Conservation (phyloP, 345 rosid species). For the Noccaea caerulescens region DNA sequence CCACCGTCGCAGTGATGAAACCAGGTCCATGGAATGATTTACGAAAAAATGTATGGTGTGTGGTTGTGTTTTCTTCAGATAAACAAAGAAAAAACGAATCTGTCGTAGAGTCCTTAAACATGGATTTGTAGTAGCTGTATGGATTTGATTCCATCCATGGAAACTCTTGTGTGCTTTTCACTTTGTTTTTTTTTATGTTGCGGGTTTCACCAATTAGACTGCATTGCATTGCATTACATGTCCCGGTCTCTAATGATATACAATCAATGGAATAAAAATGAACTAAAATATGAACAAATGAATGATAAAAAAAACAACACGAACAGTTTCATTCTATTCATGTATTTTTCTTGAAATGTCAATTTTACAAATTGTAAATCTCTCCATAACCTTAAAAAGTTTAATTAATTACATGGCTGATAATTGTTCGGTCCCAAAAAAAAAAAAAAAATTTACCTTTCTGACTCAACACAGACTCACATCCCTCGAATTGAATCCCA, state of each 20-base stretch:
- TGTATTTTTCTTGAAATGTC: too few species aligned
- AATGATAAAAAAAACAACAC: too few species aligned
- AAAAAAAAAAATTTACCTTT: background rate
- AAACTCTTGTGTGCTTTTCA: conserved; percentile 25
- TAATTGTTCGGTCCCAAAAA: background rate
- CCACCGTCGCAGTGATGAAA: conserved; percentile 46
- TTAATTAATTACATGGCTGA: background rate
- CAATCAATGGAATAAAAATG: background rate
- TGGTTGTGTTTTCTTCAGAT: conserved; percentile 9
- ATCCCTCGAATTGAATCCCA: conserved; percentile 29
- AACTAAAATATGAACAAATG: too few species aligned
- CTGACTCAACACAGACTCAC: conserved; percentile 21
- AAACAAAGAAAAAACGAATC: background rate
- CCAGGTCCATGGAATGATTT: conserved; percentile 29
- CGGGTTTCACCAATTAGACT: conserved; percentile 5
- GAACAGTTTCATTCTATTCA: too few species aligned
- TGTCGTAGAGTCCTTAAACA: conserved; percentile 22
- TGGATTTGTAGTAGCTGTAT: conserved; percentile 29
- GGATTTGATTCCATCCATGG: conserved; percentile 20
- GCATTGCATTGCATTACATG: conserved; percentile 14
- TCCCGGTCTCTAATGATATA: background rate
- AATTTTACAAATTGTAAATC: background rate
- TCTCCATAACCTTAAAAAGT: background rate
- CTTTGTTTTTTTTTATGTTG: background rate
- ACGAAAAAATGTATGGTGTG: conserved; percentile 14